A percentile compares a stretch with the other conserved stretches of the same genome.
Conservation (phyloP, 139 green algal genomes). For the Haematococcus lacustris region DNA sequence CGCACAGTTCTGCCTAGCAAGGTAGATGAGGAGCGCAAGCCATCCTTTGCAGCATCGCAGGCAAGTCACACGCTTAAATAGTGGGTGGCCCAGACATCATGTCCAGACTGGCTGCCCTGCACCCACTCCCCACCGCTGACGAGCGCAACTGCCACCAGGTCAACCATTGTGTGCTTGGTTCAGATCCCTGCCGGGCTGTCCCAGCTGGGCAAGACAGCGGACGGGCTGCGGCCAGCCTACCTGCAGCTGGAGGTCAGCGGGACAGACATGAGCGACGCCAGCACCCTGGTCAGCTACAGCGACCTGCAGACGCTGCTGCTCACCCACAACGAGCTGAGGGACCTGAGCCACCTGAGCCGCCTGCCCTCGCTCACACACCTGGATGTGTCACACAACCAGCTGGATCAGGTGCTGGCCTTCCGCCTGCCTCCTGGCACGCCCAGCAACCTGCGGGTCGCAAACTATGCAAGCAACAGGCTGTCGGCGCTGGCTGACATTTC, state of each 20-base stretch:
- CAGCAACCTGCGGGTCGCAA: slow-evolving; percentile 41
- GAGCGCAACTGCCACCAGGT: too few species aligned
- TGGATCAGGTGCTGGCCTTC: slow-evolving; percentile 40
- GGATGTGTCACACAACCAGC: slow-evolving; percentile 44
- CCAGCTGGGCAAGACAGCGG: slow-evolving; percentile 36
- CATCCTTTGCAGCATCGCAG: too few species aligned
- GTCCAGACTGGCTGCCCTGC: too few species aligned
- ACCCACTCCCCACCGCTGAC: too few species aligned
- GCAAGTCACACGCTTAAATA: too few species aligned
- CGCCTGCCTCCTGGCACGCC: background rate
- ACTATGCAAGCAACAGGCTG: slow-evolving; percentile 40
- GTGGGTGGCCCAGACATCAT: too few species aligned
- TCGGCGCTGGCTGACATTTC: slow-evolving; percentile 26
- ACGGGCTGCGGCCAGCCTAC: slow-evolving; percentile 27
- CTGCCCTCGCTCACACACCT: slow-evolving; percentile 39
- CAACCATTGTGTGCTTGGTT: too few species aligned
- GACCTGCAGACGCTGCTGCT: slow-evolving; percentile 42
- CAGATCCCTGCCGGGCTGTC: too few species aligned
- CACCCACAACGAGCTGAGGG: slow-evolving; percentile 32
- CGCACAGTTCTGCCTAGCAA: too few species aligned
- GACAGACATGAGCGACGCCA: slow-evolving; percentile 23
- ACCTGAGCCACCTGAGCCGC: slow-evolving; percentile 18
- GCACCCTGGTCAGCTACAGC: slow-evolving; percentile 15
- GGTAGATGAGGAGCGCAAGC: too few species aligned
- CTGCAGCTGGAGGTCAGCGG: slow-evolving; percentile 19